phyloP scores from a whole-genome alignment of 2,329 filamentous ascomycete species.

The Colletotrichum lini region DNA sequence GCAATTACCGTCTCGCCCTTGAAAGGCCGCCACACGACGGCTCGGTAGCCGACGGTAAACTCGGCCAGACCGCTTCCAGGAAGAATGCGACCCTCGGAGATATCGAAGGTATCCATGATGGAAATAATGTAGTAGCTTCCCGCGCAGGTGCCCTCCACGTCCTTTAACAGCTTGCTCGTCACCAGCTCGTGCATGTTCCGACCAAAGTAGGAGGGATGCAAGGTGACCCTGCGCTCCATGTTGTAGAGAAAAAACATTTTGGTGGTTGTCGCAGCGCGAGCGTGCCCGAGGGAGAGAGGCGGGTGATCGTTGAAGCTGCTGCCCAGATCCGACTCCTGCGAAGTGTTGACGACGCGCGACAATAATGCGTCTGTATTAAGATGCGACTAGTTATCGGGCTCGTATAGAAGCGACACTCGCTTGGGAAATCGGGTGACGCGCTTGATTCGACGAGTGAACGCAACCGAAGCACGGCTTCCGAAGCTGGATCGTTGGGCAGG shows the following conservation, averaged over 20 bases:
- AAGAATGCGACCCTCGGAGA: conserved; percentile 92
- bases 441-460: conserved; percentile 6
- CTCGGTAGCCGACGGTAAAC: conserved; percentile 94
- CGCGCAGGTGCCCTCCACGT: conserved; percentile 95
- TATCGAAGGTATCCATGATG: conserved; percentile 96
- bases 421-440: not conserved
- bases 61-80: conserved; percentile 93
- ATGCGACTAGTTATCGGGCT: conserved; percentile 16
- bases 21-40: conserved; percentile 98
- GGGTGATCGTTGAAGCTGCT: conserved; percentile 5
- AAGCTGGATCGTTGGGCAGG: not conserved
- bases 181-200: conserved; percentile 94
- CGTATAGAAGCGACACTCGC: not conserved
- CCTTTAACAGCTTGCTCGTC: conserved; percentile 88
- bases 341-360: conserved; percentile 8
- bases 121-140: conserved; percentile 98
- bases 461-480: conserved; percentile 16
- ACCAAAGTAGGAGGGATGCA: conserved; percentile 98
- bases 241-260: conserved; percentile 99
- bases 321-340: conserved; percentile 5
- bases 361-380: conserved; percentile 7
- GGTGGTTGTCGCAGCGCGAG: conserved; percentile 43
- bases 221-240: conserved; percentile 92
- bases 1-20: conserved; percentile 92
- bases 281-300: conserved; percentile 5